These are phyloP conservation scores for Stachybotrys echinatus DNA, from an alignment of 2,329 filamentous ascomycete genomes.

Conservation along the genomic window DNA sequence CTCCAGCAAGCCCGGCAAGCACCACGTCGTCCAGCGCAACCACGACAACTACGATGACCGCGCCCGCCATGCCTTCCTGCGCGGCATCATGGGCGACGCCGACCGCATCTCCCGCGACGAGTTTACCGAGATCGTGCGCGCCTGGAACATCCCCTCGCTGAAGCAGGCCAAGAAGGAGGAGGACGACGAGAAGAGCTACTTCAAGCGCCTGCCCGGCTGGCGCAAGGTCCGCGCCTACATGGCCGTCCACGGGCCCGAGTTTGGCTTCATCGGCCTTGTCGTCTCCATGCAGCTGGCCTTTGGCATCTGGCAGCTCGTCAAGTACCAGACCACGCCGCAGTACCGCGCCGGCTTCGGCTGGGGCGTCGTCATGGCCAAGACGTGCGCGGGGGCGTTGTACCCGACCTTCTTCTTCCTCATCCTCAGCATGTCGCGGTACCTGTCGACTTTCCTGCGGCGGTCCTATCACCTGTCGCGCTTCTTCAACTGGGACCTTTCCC, in stretches of 20 bases:
- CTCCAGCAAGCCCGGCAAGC: conserved; percentile 35
- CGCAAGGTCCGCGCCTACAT: conserved; percentile 46
- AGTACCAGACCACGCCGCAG: conserved; percentile 37
- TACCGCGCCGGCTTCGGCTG: conserved; percentile 48
- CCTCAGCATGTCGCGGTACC: conserved; percentile 52
- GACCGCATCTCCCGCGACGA: conserved; percentile 38
- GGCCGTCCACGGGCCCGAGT: conserved; percentile 48
- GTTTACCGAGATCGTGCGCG: conserved; percentile 36
- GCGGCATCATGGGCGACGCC: conserved; percentile 39
- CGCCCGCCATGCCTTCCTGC: conserved; percentile 45
- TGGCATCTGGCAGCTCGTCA: conserved; percentile 50
- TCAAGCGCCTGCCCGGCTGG: conserved; percentile 37
- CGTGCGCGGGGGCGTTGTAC: conserved; percentile 48
- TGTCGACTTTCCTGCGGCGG: conserved; percentile 46
- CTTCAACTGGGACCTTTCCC: conserved; percentile 52
- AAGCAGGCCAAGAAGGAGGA: conserved; percentile 41
- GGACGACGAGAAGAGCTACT: conserved; percentile 39
- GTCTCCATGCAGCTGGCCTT: conserved; percentile 42
- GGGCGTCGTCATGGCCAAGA: conserved; percentile 51
- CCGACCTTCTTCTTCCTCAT: conserved; percentile 55
- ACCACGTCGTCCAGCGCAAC: conserved; percentile 36
- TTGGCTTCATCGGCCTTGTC: conserved; percentile 43
- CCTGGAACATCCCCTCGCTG: conserved; percentile 43
- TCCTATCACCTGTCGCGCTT: conserved; percentile 47
- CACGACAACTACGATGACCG: conserved; percentile 27